Evolutionary conservation across 352 stramenopile genomes (phyloP).

Genomic region (Phytophthora pinifolia): DNA sequence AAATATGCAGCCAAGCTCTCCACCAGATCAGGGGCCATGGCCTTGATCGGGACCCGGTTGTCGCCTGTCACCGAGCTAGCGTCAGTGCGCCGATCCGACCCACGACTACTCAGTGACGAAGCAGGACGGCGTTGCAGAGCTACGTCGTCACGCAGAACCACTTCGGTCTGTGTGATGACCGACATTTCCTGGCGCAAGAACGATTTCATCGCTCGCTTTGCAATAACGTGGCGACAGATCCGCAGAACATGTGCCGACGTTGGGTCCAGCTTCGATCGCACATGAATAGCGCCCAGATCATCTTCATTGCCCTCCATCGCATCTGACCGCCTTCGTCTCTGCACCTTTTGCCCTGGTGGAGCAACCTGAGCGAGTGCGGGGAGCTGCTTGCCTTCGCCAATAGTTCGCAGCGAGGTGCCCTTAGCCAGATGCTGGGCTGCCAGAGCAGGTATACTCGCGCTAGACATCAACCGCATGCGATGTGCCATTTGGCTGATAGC

Average conservation of each 20-base stretch:
- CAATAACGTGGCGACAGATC: slow-evolving; percentile 75
- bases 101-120: slow-evolving; percentile 14
- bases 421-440: slow-evolving; percentile 24
- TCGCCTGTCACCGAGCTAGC: slow-evolving; percentile 5
- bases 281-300: slow-evolving; percentile 10
- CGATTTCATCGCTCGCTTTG: slow-evolving; percentile 64
- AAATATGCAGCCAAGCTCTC: slow-evolving; percentile 54
- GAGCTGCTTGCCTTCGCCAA: slow-evolving; percentile 30
- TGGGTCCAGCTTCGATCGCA: slow-evolving; percentile 42
- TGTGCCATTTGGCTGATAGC: slow-evolving; percentile 66
- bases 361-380: not conserved
- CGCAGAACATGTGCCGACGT: slow-evolving; percentile 61
- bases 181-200: slow-evolving; percentile 64
- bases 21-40: slow-evolving; percentile 43
- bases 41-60: slow-evolving; percentile 41
- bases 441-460: slow-evolving; percentile 23
- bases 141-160: slow-evolving; percentile 45
- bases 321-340: slow-evolving; percentile 9
- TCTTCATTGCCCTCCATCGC: slow-evolving; percentile 23
- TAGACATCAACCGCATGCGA: slow-evolving; percentile 52
- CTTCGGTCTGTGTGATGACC: slow-evolving; percentile 59
- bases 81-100: slow-evolving; percentile 3
- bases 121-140: slow-evolving; percentile 36
- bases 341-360: slow-evolving; percentile 13
- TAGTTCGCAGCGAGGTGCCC: slow-evolving; percentile 41